These are phyloP conservation scores for Ophiocordyceps camponoti-leonardi DNA, from an alignment of 2,329 filamentous ascomycete genomes.

Conservation along the genomic window DNA sequence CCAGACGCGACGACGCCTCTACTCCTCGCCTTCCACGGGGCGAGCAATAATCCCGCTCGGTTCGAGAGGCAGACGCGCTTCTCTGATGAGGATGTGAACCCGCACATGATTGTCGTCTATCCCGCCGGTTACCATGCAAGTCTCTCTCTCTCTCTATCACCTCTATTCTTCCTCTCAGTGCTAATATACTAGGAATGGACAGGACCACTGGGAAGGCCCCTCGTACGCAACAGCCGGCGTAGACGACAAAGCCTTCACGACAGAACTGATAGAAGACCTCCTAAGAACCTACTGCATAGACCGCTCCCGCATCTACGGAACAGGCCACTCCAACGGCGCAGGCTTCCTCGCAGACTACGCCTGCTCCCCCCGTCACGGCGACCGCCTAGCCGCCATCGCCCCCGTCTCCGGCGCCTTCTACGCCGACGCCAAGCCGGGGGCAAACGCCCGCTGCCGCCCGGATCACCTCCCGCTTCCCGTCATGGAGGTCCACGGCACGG, in stretches of 20 bases:
- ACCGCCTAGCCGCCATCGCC: conserved; percentile 23
- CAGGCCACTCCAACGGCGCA: conserved; percentile 26
- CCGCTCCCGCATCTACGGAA: conserved; percentile 21
- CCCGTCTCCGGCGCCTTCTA: conserved; percentile 24
- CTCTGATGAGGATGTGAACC: conserved; percentile 19
- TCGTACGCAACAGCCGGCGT: conserved; percentile 15
- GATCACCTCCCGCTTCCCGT: conserved; percentile 25
- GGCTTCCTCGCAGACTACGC: conserved; percentile 25
- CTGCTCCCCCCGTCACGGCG: conserved; percentile 18
- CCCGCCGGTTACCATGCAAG: conserved; percentile 23
- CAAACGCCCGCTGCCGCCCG: conserved; percentile 14
- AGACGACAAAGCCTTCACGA: conserved; percentile 24
- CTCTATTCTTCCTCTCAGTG: no score
- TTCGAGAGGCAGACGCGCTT: conserved; percentile 19
- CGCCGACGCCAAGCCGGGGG: conserved; percentile 10
- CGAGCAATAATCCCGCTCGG: conserved; percentile 14
- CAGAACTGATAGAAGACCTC: conserved; percentile 22
- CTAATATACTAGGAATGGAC: no score
- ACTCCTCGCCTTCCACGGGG: conserved; percentile 29
- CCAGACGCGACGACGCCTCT: conserved; percentile 16
- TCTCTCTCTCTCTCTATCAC: not conserved
- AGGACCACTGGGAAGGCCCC: conserved; percentile 21
- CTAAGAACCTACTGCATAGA: conserved; percentile 21
- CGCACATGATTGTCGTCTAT: conserved; percentile 22
- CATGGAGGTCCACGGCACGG: conserved; percentile 31